phyloP scores from a whole-genome alignment of 73 alveolate species.

The Symbiodinium pilosum region DNA sequence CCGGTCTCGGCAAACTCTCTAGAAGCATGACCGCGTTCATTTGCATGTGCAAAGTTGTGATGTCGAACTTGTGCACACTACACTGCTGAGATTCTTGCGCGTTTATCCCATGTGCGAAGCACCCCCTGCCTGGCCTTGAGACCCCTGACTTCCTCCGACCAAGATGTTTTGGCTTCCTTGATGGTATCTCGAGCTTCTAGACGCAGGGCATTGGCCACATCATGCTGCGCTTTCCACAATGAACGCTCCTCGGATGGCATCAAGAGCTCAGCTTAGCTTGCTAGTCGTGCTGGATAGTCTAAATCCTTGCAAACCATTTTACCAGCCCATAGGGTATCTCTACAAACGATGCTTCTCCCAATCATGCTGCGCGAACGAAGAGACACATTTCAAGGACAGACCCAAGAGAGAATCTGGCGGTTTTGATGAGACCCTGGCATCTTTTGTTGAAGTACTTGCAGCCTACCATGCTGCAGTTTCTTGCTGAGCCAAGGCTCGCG shows the following conservation, averaged over 20 bases:
- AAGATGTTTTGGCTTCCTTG: not conserved
- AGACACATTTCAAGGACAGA: too few species aligned
- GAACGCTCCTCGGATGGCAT: not conserved
- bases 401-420: too few species aligned
- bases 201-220: not conserved
- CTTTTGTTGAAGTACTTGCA: too few species aligned
- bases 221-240: not conserved
- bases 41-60: too few species aligned
- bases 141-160: not conserved
- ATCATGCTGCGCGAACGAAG: too few species aligned
- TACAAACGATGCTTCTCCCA: too few species aligned
- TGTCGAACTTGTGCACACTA: too few species aligned
- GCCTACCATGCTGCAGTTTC: too few species aligned
- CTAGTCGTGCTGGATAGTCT: not conserved
- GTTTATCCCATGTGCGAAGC: too few species aligned
- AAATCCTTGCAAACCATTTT: not conserved
- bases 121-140: not conserved
- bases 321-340: not conserved
- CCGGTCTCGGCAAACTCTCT: not conserved
- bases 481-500: not conserved
- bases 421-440: too few species aligned
- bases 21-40: too few species aligned
- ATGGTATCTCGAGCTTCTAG: not conserved
- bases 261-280: not conserved
- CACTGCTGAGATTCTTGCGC: too few species aligned